These are phyloP conservation scores for Rhodocollybia butyracea DNA, from an alignment of 768 basidiomycete genomes.

Conservation along the genomic window DNA sequence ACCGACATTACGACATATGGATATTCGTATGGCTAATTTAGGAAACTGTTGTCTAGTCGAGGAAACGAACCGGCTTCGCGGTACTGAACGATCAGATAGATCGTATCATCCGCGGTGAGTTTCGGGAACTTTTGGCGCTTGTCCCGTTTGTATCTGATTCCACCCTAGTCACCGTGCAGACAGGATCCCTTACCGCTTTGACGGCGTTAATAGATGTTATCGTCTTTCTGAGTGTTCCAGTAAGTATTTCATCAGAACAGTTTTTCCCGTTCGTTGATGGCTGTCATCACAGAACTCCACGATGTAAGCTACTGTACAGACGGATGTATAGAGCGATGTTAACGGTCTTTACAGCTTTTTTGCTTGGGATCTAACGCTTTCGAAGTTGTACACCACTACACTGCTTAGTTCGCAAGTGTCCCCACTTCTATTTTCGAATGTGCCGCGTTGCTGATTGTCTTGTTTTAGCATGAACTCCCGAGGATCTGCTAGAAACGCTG, in stretches of 20 bases:
- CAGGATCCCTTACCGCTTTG: constrained; percentile 6
- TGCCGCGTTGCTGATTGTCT: neutral
- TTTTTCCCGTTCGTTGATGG: neutral
- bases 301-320: neutral
- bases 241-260: neutral
- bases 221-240: constrained; percentile 7
- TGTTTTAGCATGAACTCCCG: neutral
- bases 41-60: neutral
- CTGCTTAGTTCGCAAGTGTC: constrained; percentile 5
- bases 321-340: neutral
- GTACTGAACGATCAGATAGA: constrained; percentile 8
- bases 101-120: constrained; percentile 4
- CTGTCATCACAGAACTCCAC: neutral
- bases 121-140: neutral
- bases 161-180: constrained; percentile 4
- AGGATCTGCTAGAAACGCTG: neutral
- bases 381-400: constrained; percentile 5
- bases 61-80: neutral
- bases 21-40: neutral
- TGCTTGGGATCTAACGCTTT: constrained; percentile 5
- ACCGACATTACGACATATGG: neutral
- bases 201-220: constrained; percentile 2
- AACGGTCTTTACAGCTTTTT: neutral
- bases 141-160: neutral
- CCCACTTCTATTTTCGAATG: neutral